Base-by-base conservation (phyloP, 441 rosid species). In the Viola pubescens region DNA sequence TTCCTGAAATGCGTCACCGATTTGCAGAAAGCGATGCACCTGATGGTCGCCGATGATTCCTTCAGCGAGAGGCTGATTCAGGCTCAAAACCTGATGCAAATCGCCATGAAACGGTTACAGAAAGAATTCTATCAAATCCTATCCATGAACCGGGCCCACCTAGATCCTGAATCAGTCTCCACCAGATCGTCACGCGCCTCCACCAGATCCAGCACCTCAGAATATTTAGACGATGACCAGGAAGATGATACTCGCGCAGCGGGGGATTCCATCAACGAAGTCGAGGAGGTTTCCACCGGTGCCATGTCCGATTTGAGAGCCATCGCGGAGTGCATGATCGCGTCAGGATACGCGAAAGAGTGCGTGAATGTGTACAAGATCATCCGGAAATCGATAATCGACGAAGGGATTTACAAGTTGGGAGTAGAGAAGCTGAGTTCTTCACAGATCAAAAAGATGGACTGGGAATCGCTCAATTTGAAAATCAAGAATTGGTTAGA, bases 291-390 rank as follows among this genome's bases (percentile, higher is more conserved):
- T 49, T 72, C 91, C 12, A 69, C 82, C 10, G 53, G 34, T 37
- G 84, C 65, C n/a, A 76, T 70, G 77, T 53, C 64, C 4, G 94
- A 86, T 45, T 66, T 86, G 56, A 82, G 76, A 60, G 75, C 78
- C 6, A 88, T 88, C 13, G 95, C 95, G 0, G 95, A 91, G 60
- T 82, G 95, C 59, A 87, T 91, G 95, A 83, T 85, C 37, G 70
- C 77, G 1, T 67, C 87, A 0, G 96, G 98, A 5, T 85, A 85
- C 43, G 73, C 76, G 0, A 85, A 81, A 63, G 96, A 91, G 69
- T 91, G 98, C 65, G 65, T 72, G 0, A 63, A 1, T 9, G 53
- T 79, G 0, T 82, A 80, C 63, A 85, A 78, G 59, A 51, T 76
- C 10, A 72, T 81, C 19, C 76, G 95, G 26, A 86, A 81, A 81